Percentiles rank a stretch among this genome's conserved stretches.
These are phyloP conservation scores for Schwanniomyces polymorphus DNA, from an alignment of 805 yeast species.

Conservation along the genomic window DNA sequence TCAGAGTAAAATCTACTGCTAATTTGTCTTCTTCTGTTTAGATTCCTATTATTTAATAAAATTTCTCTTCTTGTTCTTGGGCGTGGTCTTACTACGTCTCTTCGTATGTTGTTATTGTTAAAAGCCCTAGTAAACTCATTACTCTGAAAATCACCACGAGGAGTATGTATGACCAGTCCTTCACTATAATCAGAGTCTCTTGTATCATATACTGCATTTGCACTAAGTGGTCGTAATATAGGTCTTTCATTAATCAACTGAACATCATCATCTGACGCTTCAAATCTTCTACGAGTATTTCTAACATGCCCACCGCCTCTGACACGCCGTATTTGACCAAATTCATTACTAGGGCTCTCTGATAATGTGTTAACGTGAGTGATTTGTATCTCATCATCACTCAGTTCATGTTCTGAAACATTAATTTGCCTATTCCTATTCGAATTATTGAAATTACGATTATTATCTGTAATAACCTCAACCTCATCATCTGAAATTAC, in stretches of 20 bases:
- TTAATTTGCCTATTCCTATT: not conserved
- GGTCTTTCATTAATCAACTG: conserved; percentile 23
- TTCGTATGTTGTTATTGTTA: conserved; percentile 1
- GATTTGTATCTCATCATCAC: conserved; percentile 19
- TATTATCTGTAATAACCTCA: conserved; percentile 18
- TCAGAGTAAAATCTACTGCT: not conserved
- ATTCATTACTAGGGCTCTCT: not conserved
- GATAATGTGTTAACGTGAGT: conserved; percentile 8
- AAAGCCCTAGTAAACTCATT: conserved; percentile 1
- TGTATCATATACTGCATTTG: not conserved
- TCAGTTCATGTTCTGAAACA: conserved; percentile 3
- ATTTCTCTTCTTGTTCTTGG: not conserved
- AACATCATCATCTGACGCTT: conserved; percentile 21
- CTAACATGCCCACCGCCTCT: not conserved
- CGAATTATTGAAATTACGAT: not conserved
- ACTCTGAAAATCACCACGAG: conserved; percentile 3
- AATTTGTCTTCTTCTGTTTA: conserved; percentile 4
- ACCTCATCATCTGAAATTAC: conserved; percentile 14
- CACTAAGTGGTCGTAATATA: conserved; percentile 3
- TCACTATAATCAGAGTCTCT: not conserved
- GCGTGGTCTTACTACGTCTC: conserved; percentile 2
- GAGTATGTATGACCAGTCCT: conserved; percentile 5
- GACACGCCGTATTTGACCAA: conserved; percentile 5
- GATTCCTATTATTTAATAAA: not conserved
- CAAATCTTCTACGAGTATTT: conserved; percentile 8